Evolutionary conservation across 2,329 filamentous ascomycete species (phyloP), one percentile per base, ranked within the genome.

Genomic region (Aspergillus fumigatiaffinis): DNA sequence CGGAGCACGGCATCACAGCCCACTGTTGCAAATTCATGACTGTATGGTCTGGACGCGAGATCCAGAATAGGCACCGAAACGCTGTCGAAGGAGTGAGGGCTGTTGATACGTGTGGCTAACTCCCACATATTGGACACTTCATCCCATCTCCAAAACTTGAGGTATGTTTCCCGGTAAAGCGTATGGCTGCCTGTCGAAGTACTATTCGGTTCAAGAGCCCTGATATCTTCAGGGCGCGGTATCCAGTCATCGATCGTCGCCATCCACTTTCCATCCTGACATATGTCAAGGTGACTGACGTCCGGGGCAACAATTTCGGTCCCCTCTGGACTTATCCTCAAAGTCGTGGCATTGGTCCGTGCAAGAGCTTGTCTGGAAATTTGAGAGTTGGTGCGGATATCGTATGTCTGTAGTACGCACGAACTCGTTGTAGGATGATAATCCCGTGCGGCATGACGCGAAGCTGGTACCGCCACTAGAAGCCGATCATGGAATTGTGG

Each of bases 161-260:
- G 80, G 67, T 89, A 90, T 0, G 92, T 84, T 71, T 97, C 93
- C 8, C 60, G 47, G 82, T 82, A 60, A 79, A 81, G 60, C 82
- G 80, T 32, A 44, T 46, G 9, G 20, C 78, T 80, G 63, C 75
- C 77, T 60, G 68, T 74, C 53, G 73, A 69, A n/a, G 70, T 73
- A 44, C 73, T 57, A 42, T 61, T 64, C 14, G 72, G 66, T 52
- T 79, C 73, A 28, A 89, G 72, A 55, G 82, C 82, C 42, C 84
- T 81, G 14, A 90, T 75, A 68, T 97, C 92, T 58, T 83, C 79
- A 12, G 78, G 76, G 9, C 90, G 85, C 1, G 92, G 92, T 52
- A 83, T 82, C 94, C 94, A 99, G 68, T 92, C 90, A 70, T 99
- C 94, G 1, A 96, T 84, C 1, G 91, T 97, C 4, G 89, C 92